Conservation (phyloP, 2,329 filamentous ascomycete genomes). For the Pyrenochaeta sp. region DNA sequence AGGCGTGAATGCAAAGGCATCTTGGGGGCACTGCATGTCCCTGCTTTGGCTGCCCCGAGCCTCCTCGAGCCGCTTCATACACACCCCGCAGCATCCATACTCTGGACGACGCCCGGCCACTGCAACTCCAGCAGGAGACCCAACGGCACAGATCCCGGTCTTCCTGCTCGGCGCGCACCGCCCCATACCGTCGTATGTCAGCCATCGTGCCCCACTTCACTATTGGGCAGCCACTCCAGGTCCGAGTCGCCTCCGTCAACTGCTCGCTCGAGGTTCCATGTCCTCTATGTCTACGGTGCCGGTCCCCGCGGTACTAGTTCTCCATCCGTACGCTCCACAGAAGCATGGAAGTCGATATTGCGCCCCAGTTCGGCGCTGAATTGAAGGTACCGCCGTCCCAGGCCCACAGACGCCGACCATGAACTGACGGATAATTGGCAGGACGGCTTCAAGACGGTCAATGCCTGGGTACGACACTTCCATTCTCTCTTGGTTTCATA, state of each 20-base stretch:
- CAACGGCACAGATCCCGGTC: constrained; percentile 28
- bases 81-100: constrained; percentile 1
- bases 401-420: constrained; percentile 24
- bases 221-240: constrained; percentile 32
- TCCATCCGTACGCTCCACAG: constrained; percentile 17
- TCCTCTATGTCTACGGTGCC: constrained; percentile 36
- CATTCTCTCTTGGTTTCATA: neutral
- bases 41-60: constrained; percentile 2
- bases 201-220: constrained; percentile 38
- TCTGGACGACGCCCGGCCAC: too few relatives aligned
- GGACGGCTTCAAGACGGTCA: constrained; percentile 97
- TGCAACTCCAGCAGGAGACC: constrained; percentile 1
- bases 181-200: constrained; percentile 31
- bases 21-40: constrained; percentile 8
- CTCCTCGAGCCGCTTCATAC: neutral
- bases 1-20: constrained; percentile 17
- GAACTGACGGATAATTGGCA: constrained; percentile 52
- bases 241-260: constrained; percentile 31
- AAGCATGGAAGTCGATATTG: constrained; percentile 80
- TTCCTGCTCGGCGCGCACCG: constrained; percentile 34
- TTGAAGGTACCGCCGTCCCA: constrained; percentile 73
- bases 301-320: constrained; percentile 25
- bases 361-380: constrained; percentile 90
- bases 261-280: constrained; percentile 20
- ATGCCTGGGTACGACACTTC: constrained; percentile 72